Percentiles rank a stretch among this genome's conserved stretches.
Evolutionary conservation across 768 basidiomycete species (phyloP).

Genomic region (Tremella mesenterica): DNA sequence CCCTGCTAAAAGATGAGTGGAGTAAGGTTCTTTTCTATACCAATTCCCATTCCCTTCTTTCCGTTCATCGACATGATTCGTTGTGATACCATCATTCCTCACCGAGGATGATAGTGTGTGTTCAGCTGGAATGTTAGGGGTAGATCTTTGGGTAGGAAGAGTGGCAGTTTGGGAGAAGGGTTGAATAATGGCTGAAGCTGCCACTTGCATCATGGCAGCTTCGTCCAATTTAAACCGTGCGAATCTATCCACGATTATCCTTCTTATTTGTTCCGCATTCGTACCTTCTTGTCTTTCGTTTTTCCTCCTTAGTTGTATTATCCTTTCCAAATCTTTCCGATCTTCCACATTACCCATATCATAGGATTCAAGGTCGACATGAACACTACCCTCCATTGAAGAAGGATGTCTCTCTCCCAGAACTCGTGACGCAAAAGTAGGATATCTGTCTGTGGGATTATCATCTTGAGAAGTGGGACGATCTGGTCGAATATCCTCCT

Average conservation of each 20-base stretch:
- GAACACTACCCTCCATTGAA: too few relatives aligned
- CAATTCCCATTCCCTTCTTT: constrained; percentile 7
- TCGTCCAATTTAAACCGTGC: constrained; percentile 40
- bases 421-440: not conserved
- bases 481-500: not conserved
- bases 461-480: not conserved
- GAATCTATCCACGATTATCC: constrained; percentile 37
- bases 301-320: constrained; percentile 2
- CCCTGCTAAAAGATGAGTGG: constrained; percentile 25
- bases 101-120: not conserved
- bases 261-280: constrained; percentile 16
- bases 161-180: not conserved
- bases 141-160: not conserved
- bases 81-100: not conserved
- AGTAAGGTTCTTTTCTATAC: constrained; percentile 27
- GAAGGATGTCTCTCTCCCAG: too few relatives aligned
- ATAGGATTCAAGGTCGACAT: too few relatives aligned
- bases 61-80: not conserved
- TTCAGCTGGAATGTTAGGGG: not conserved
- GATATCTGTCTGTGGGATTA: too few relatives aligned
- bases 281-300: constrained; percentile 6
- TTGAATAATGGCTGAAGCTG: constrained; percentile 18
- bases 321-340: too few relatives aligned
- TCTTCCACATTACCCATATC: not conserved
- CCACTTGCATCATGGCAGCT: constrained; percentile 30